Evolutionary conservation across 768 basidiomycete genomes (phyloP).

Genomic region (Postia placenta): DNA sequence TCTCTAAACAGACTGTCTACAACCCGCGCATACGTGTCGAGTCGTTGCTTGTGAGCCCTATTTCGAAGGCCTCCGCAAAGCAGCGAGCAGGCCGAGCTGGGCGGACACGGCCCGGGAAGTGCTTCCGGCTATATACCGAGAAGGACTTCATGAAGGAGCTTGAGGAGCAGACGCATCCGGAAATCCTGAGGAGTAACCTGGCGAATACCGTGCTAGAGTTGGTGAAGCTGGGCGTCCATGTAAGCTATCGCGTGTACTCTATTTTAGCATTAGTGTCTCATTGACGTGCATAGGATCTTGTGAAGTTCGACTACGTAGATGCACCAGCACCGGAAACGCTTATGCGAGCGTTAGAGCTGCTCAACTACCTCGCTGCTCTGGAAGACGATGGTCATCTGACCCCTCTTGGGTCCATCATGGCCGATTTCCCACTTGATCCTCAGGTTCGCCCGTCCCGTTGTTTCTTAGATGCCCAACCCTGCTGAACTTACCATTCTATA

Average conservation of each 20-base stretch:
- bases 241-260: conserved; percentile 12
- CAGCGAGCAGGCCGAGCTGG: conserved; percentile 96
- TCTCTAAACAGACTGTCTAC: conserved; percentile 98
- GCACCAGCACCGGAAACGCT: conserved; percentile 55
- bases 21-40: conserved; percentile 97
- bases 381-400: conserved; percentile 95
- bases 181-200: conserved; percentile 90
- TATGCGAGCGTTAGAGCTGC: conserved; percentile 91
- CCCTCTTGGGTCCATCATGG: conserved; percentile 84
- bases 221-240: conserved; percentile 91
- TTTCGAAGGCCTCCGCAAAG: conserved; percentile 94
- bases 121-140: conserved; percentile 95
- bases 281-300: conserved; percentile 16
- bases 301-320: conserved; percentile 24
- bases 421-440: conserved; percentile 98
- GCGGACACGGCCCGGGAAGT: conserved; percentile 93
- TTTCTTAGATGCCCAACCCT: neutral
- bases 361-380: conserved; percentile 88
- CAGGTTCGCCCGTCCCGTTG: conserved; percentile 47
- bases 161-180: conserved; percentile 96
- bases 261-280: neutral
- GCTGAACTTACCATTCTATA: conserved; percentile 21
- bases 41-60: conserved; percentile 86
- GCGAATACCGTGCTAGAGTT: conserved; percentile 91
- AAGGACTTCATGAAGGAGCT: conserved; percentile 94